These are phyloP conservation scores for Cafeteria roenbergensis DNA, from an alignment of 108 stramenopile genomes.

Conservation along the genomic window DNA sequence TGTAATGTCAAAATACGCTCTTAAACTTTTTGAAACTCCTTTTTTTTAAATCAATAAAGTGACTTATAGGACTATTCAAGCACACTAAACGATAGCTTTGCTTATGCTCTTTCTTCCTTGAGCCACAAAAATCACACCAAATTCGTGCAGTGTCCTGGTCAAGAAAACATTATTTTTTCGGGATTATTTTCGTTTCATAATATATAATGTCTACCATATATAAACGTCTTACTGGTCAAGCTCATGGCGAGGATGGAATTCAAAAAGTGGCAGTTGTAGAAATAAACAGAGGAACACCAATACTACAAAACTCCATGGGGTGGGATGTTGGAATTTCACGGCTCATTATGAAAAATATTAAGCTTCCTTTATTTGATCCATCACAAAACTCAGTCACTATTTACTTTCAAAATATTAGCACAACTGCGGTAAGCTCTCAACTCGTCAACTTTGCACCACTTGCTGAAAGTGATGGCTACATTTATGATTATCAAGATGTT, in stretches of 20 bases:
- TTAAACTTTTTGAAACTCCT: not conserved
- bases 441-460: not conserved
- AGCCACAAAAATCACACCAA: too few relatives aligned
- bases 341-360: not conserved
- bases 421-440: not conserved
- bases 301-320: too few relatives aligned
- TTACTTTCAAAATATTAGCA: not conserved
- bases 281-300: not conserved
- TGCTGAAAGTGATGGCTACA: not conserved
- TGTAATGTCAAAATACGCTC: not conserved
- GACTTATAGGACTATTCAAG: not conserved
- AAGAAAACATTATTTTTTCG: too few relatives aligned
- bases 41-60: not conserved
- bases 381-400: not conserved
- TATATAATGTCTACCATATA: too few relatives aligned
- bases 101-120: too few relatives aligned
- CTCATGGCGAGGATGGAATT: not conserved
- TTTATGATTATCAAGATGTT: not conserved
- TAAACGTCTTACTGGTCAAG: too few relatives aligned
- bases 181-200: too few relatives aligned
- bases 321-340: not conserved
- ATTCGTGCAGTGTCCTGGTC: too few relatives aligned
- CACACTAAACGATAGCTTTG: not conserved
- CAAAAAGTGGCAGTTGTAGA: not conserved
- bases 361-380: not conserved